Evolutionary conservation across 2,329 filamentous ascomycete genomes (phyloP).

Genomic region (Epichloe sylvatica): DNA sequence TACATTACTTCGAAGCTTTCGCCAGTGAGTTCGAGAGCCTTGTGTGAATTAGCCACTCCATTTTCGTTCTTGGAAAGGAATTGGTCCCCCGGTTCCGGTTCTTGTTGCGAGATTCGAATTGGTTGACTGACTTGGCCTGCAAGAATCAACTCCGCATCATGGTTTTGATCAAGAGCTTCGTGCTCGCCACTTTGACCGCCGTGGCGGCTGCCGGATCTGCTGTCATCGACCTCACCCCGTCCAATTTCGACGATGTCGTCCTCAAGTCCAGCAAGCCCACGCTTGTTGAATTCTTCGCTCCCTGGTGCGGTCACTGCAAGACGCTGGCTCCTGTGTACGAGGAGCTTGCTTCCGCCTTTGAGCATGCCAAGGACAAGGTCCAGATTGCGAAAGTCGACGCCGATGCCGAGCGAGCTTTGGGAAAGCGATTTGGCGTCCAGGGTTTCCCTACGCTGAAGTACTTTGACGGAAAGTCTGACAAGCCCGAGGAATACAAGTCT

Average conservation of each 20-base stretch:
- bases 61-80: not conserved
- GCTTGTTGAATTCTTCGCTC: slow-evolving; percentile 94
- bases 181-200: slow-evolving; percentile 41
- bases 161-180: slow-evolving; percentile 47
- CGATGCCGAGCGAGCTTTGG: slow-evolving; percentile 72
- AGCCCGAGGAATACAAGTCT: slow-evolving; percentile 71
- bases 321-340: slow-evolving; percentile 89
- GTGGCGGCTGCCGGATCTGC: slow-evolving; percentile 57
- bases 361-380: slow-evolving; percentile 56
- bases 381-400: slow-evolving; percentile 94
- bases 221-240: slow-evolving; percentile 77
- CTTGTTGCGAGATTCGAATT: not conserved
- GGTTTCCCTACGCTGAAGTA: slow-evolving; percentile 96
- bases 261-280: slow-evolving; percentile 88
- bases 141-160: slow-evolving; percentile 21
- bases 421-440: slow-evolving; percentile 74
- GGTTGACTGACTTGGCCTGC: not conserved
- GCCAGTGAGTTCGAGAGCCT: not conserved
- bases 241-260: slow-evolving; percentile 84
- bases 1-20: not conserved
- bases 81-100: no score
- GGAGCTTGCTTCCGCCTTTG: slow-evolving; percentile 65
- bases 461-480: slow-evolving; percentile 89
- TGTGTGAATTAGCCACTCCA: not conserved
- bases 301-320: slow-evolving; percentile 99